Conservation (phyloP, 345 rosid species). For the Acer negundo region DNA sequence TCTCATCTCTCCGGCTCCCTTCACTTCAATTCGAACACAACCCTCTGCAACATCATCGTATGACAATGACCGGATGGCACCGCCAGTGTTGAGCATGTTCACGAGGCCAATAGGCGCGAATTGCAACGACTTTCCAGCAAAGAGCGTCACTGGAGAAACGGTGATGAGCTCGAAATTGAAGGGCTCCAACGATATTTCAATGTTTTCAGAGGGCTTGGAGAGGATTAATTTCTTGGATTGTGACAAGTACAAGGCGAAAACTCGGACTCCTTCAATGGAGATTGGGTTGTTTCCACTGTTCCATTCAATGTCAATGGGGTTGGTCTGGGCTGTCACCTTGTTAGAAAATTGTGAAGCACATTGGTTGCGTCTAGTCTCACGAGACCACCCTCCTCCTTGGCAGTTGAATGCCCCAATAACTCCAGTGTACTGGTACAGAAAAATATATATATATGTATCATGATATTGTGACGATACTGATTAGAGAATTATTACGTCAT, state of each 20-base stretch:
- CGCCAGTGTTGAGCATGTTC: constrained; percentile 91
- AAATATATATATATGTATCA: background rate
- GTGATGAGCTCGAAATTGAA: constrained; percentile 81
- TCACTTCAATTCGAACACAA: constrained; percentile 52
- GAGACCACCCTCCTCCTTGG: constrained; percentile 99
- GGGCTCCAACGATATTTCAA: constrained; percentile 70
- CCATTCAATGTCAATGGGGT: constrained; percentile 73
- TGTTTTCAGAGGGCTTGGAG: constrained; percentile 45
- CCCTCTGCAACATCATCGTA: constrained; percentile 20
- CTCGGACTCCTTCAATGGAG: constrained; percentile 52
- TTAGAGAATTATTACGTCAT: background rate
- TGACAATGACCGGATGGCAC: constrained; percentile 63
- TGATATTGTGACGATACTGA: background rate
- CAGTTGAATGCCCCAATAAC: constrained; percentile 90
- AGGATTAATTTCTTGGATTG: constrained; percentile 70
- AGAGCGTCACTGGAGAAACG: constrained; percentile 60
- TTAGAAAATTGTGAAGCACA: constrained; percentile 66
- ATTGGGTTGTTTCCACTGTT: constrained; percentile 73
- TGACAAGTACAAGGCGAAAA: constrained; percentile 70
- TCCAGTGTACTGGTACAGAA: constrained; percentile 60
- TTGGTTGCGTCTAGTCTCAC: constrained; percentile 75
- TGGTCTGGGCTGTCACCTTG: constrained; percentile 53
- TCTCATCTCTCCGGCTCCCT: constrained; percentile 76
- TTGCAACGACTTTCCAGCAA: constrained; percentile 42
- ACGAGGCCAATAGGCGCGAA: constrained; percentile 86